phyloP scores from a whole-genome alignment of 192 early-diverging fungal genomes.

The Thamnidium elegans region DNA sequence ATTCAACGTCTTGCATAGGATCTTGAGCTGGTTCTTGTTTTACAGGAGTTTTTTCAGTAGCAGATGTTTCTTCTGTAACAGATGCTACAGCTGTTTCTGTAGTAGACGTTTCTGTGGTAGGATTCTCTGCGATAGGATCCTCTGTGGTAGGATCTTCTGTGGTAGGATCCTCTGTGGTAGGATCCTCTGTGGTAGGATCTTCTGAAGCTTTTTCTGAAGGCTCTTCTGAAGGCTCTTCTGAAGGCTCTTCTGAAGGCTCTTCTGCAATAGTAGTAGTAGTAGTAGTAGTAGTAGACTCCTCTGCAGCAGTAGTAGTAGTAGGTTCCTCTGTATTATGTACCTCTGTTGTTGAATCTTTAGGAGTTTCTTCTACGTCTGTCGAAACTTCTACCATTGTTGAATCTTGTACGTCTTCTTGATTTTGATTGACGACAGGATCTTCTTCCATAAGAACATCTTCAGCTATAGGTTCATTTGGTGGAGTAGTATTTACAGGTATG shows the following conservation, averaged over 20 bases:
- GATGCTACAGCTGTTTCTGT: too few species aligned
- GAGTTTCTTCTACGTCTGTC: neutral
- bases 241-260: neutral
- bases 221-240: neutral
- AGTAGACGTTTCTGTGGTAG: too few species aligned
- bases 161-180: too few species aligned
- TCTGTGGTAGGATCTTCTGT: too few species aligned
- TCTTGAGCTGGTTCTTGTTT: too few species aligned
- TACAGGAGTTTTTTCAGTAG: neutral
- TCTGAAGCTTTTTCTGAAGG: too few species aligned
- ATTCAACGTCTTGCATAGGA: neutral
- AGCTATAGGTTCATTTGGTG: neutral
- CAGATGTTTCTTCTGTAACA: too few species aligned
- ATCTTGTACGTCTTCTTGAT: neutral
- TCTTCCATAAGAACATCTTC: conserved; percentile 6
- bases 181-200: too few species aligned
- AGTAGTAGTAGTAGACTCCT: neutral
- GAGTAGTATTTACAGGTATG: conserved; percentile 6
- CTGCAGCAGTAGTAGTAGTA: too few species aligned
- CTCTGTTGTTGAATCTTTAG: neutral
- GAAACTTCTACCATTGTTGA: neutral
- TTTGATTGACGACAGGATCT: neutral
- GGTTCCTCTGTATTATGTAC: neutral
- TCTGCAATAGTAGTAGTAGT: neutral
- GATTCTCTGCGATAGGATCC: too few species aligned